Base-by-base conservation (phyloP, 116 monocot genomes). In the Dioscorea cayenensis region DNA sequence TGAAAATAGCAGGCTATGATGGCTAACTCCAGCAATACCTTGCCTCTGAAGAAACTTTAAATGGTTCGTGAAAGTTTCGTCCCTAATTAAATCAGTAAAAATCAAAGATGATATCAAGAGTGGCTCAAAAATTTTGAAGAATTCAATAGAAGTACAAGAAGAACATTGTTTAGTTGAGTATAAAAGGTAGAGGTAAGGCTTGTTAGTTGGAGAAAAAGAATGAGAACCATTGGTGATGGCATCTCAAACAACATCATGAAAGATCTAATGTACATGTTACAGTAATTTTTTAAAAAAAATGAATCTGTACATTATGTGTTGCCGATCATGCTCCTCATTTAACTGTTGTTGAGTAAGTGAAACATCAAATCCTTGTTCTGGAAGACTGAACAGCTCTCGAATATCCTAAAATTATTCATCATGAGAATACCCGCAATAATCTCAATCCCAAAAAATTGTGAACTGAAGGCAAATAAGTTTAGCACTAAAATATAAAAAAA, bases 21-120 rank as follows among this genome's bases (percentile, higher is more conserved):
- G 87, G 55, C 97, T 93, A 65, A 99, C 86, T 62, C 97, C 97
- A 60, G 88, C 93, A 76, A 99, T 99, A 62, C 71, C 94, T 78
- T 78, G 86, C 18, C 76, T 80, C 79, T 82, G 86, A n/a, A 99
- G 76, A 78, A 93, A 99, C 27, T 76, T 67, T 28, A 99, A 85
- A 71, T 99, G 97, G 18, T 76, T 66, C 29, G 55, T 64, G 83
- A 93, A 81, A 50, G 71, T 73, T 5, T 79, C 83, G 59, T 83
- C 83, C 97, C 97, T 99, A 75, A 37, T 61, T 49, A 14, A 43
- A 43, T 6, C 43, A 43, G 12, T 43, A 7, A 43, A 32, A 5
- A 43, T 43, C 43, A 43, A 77, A 18, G 14, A 65, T 2, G 28
- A 17, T 37, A 18, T 36, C 16, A 55, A 18, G 17, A 55, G 5